Base-by-base conservation (phyloP, 805 yeast genomes). In the Grigorovia yakushimaensis region DNA sequence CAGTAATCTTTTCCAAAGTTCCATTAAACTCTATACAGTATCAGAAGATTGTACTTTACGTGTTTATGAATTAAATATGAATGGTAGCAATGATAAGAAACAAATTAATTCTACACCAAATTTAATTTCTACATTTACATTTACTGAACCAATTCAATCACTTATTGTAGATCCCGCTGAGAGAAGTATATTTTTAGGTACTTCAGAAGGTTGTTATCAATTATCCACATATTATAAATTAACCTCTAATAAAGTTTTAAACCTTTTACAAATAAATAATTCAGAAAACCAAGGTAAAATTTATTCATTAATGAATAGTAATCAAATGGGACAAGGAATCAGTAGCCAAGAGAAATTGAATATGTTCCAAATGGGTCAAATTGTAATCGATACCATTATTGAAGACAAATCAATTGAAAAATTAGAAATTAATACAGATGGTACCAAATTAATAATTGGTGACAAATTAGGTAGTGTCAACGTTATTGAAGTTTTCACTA, bases 11-110 rank as follows among this genome's bases (percentile, higher is more conserved):
- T 45, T 60, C 5, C 52, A 54, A 9, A 51, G 74, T 45, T 95
- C 87, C 50, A 59, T 79, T 21, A 77, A 78, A 50, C 62, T 88
- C 19, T 82, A 76, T 61, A 77, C 95, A 0, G 77, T 74, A 2
- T 86, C 96, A 0, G 65, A 67, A 42, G 97, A 89, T 60, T 73
- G 80, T 39, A 87, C 96, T 1, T 66, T 87, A 45, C 70, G 95
- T 54, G 73, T 86, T 37, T 88, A 84, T 67, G 80, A 80, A 56
- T 58, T 86, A 40, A 55, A 64, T 17, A 54, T 67, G 9, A 66
- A 44, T 36, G 51, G 51, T 20, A 40, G 48, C 10, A 47, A 39
- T 17, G 46, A 47, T 33, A 33, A 30, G 21, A 37, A 37, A 30
- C 19, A 30, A 17, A 41, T 24, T 19, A 24, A 24, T 27, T 43